phyloP scores from a whole-genome alignment of 2,329 filamentous ascomycete species.

The Emydomyces testavorans region DNA sequence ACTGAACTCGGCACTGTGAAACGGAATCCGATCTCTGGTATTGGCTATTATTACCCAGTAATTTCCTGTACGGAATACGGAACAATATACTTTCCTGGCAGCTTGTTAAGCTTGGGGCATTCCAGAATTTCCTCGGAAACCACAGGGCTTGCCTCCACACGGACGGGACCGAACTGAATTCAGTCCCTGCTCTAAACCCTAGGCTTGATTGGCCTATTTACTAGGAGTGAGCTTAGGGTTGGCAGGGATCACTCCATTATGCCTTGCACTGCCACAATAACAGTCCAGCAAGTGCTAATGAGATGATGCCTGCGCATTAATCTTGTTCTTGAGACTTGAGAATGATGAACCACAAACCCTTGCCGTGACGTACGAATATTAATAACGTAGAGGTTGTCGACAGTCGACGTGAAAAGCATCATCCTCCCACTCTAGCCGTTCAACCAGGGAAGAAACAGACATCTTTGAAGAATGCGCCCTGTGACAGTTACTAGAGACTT shows the following conservation, averaged over 20 bases:
- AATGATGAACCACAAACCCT: too few relatives aligned
- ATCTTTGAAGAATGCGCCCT: background rate
- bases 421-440: background rate
- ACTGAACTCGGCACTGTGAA: constrained; percentile 1
- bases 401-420: background rate
- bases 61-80: too few relatives aligned
- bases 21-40: background rate
- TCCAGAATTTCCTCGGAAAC: constrained; percentile 11
- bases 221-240: background rate
- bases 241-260: too few relatives aligned
- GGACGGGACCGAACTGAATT: background rate
- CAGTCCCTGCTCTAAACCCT: background rate
- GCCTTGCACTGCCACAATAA: constrained; percentile 11
- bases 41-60: background rate
- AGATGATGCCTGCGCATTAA: background rate
- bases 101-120: background rate
- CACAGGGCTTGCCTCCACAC: constrained; percentile 6
- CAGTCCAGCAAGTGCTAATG: background rate
- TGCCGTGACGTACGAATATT: too few relatives aligned
- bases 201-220: background rate
- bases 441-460: background rate
- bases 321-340: too few relatives aligned
- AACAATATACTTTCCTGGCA: too few relatives aligned
- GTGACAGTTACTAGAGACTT: background rate
- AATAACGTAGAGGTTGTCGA: too few relatives aligned